Evolutionary conservation across 2,329 filamentous ascomycete genomes (phyloP), one percentile per base, ranked within the genome.

Genomic region (Diaporthe humulicola): DNA sequence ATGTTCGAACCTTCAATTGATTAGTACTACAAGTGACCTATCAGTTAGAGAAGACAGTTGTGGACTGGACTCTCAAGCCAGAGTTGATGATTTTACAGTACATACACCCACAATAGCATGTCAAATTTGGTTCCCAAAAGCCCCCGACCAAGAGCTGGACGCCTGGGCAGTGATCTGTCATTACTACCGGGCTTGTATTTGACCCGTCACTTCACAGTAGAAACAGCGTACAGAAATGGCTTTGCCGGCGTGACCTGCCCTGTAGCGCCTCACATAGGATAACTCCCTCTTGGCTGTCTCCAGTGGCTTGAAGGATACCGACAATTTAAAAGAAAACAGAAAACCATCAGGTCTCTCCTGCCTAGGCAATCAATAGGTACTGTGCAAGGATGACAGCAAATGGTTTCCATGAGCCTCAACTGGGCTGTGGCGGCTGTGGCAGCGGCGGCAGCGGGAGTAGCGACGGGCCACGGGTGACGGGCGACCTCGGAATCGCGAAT

Each of bases 401-500:
- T 12, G 8, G 38, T n/a, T 17, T 14, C 14, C 15, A 38, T 22
- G 36, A 28, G 22, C 57, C 57, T 28, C 36, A 14, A 38, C 52
- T 54, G 36, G 28, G 56, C 42, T 17, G 52, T 22, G 58, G 38
- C 58, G 12, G 38, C 58, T 25, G 58, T 25, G 58, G 58, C 58
- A 42, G 58, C 58, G 30, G 58, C 38, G 42, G 36, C 38, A 19
- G 22, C 48, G n/a, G n/a, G n/a, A 42, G 42, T 17, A 36, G 66
- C 52, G 52, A 25, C 60, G n/a, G n/a, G n/a, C n/a, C n/a, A n/a
- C n/a, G 45, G 71, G 58, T n/a, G 61, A 69, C 52, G 45, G 71
- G 58, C 30, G 61, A 69, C 52, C 61, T 60, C 40, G 73, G 73
- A 56, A 40, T 76, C 22, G 70, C 58, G 14, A 77, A 64, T 19